Percentiles rank a stretch among this genome's conserved stretches.
These are phyloP conservation scores for Digitaria exilis DNA, from an alignment of 202 grass and related monocot genomes.

Conservation along the genomic window DNA sequence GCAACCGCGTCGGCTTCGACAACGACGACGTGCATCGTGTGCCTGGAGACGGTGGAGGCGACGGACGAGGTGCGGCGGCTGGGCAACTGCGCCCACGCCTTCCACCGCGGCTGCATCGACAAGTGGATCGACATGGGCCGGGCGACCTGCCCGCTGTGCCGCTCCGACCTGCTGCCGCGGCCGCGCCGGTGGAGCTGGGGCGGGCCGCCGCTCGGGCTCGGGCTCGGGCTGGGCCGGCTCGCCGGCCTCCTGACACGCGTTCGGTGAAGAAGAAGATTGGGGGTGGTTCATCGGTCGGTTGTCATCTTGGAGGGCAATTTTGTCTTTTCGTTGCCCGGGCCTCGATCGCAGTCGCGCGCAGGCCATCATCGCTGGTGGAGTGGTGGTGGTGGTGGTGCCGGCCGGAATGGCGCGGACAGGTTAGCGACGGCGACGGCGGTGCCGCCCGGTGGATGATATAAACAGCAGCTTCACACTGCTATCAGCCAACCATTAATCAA, in stretches of 20 bases:
- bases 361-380: not conserved
- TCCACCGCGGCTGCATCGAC: conserved; percentile 82
- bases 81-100: conserved; percentile 75
- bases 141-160: conserved; percentile 65
- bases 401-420: conserved; percentile 11
- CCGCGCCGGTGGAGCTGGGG: not conserved
- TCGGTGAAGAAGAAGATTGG: too few species aligned
- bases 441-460: too few species aligned
- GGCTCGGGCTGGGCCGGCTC: not conserved
- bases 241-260: conserved; percentile 25
- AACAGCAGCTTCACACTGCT: not conserved
- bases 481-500: not conserved
- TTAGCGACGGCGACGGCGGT: conserved; percentile 16
- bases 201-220: too few species aligned
- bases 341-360: not conserved
- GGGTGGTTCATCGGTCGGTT: not conserved
- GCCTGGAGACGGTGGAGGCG: conserved; percentile 58
- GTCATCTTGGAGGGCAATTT: not conserved
- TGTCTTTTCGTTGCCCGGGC: not conserved
- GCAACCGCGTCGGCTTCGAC: too few species aligned
- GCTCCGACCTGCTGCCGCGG: conserved; percentile 51
- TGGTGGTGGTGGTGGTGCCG: not conserved
- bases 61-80: conserved; percentile 58
- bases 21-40: conserved; percentile 63
- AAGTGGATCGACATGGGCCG: conserved; percentile 72